A percentile compares a stretch with the other conserved stretches of the same genome.
These are phyloP conservation scores for Trichophyton equinum DNA, from an alignment of 2,329 filamentous ascomycete genomes.

Conservation along the genomic window DNA sequence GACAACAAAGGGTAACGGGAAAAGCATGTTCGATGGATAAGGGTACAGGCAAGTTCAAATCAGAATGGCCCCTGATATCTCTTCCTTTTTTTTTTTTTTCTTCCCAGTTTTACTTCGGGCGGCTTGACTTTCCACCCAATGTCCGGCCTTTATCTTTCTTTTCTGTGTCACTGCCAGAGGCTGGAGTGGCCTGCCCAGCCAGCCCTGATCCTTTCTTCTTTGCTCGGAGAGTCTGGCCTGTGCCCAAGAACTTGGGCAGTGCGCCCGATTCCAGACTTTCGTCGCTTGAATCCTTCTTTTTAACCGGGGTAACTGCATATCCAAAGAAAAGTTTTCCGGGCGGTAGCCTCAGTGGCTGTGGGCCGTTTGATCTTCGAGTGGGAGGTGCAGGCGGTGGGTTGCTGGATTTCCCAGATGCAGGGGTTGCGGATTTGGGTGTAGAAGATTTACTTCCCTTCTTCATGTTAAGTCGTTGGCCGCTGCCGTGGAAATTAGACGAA, in stretches of 20 bases:
- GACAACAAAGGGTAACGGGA: background rate
- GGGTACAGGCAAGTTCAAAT: background rate
- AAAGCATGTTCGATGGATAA: background rate
- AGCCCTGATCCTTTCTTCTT: slow-evolving; percentile 46
- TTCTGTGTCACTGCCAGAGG: slow-evolving; percentile 25
- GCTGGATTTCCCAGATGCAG: slow-evolving; percentile 48
- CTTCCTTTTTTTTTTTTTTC: background rate
- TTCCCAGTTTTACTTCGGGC: background rate
- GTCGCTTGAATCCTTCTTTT: slow-evolving; percentile 57
- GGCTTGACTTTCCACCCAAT: background rate
- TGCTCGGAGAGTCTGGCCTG: slow-evolving; percentile 65
- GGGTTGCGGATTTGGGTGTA: slow-evolving; percentile 61
- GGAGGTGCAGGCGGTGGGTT: slow-evolving; percentile 31
- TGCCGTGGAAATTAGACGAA: slow-evolving; percentile 65
- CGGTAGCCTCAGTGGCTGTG: slow-evolving; percentile 70
- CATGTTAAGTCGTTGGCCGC: slow-evolving; percentile 67
- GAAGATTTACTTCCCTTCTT: slow-evolving; percentile 70
- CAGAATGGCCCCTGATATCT: background rate
- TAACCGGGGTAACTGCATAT: slow-evolving; percentile 81
- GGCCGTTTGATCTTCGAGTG: slow-evolving; percentile 53
- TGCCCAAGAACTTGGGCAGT: slow-evolving; percentile 67
- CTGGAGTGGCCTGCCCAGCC: slow-evolving; percentile 21
- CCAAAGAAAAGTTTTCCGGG: slow-evolving; percentile 94
- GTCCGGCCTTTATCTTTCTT: slow-evolving; percentile 14
- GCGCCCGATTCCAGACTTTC: slow-evolving; percentile 41